Conservation (phyloP, 1,284 basidiomycete genomes). For the Microbotryomycetes sp. region DNA sequence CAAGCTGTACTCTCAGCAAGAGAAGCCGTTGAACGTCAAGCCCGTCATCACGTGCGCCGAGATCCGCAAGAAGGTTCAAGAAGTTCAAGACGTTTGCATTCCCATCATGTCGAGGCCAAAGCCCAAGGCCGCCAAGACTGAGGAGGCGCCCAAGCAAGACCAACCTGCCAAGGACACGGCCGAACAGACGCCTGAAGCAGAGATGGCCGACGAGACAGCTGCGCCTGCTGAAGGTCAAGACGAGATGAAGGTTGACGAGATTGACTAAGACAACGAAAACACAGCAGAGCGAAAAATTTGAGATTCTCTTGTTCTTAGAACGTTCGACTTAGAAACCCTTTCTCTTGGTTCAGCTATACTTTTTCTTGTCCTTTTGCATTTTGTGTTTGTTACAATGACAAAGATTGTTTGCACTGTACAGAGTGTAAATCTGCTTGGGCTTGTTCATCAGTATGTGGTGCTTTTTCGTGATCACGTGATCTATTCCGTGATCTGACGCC, state of each 20-base stretch:
- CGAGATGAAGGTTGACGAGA: constrained; percentile 43
- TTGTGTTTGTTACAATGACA: too few relatives aligned
- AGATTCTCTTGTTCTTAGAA: too few relatives aligned
- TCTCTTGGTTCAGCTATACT: too few relatives aligned
- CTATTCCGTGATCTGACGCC: too few relatives aligned
- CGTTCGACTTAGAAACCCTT: too few relatives aligned
- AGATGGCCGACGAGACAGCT: constrained; percentile 44
- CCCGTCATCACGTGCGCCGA: constrained; percentile 70
- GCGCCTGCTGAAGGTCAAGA: constrained; percentile 41
- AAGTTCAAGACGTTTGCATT: constrained; percentile 40
- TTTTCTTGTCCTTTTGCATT: too few relatives aligned
- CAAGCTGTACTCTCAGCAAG: constrained; percentile 71
- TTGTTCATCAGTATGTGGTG: too few relatives aligned
- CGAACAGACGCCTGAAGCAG: constrained; percentile 40
- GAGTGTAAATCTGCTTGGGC: too few relatives aligned
- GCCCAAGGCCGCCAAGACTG: constrained; percentile 55
- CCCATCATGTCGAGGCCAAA: constrained; percentile 61
- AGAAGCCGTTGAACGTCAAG: constrained; percentile 77
- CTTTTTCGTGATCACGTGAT: too few relatives aligned
- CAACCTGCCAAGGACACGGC: constrained; percentile 40
- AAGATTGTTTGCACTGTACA: too few relatives aligned
- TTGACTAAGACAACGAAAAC: too few relatives aligned
- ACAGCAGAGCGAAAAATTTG: too few relatives aligned
- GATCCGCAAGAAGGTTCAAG: constrained; percentile 79
- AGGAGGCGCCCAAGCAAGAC: constrained; percentile 52